phyloP scores from a whole-genome alignment of 306 rosid species.

The Phaseolus lunatus region DNA sequence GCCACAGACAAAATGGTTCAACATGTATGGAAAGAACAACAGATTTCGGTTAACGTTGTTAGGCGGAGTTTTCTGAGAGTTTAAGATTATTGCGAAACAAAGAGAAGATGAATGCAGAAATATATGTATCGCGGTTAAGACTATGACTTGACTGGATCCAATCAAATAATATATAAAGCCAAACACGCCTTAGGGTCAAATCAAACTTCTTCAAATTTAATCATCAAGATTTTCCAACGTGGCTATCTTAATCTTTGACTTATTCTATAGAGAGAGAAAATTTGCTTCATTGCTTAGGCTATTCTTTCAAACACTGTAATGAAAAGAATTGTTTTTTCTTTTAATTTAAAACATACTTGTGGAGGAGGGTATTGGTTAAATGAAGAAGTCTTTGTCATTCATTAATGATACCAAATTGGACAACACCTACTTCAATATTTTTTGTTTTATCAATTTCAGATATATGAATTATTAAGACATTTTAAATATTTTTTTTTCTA shows the following conservation, averaged over 20 bases:
- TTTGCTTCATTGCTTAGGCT: background rate
- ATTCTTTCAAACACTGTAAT: background rate
- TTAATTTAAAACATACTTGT: conserved; percentile 38
- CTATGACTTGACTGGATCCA: conserved; percentile 52
- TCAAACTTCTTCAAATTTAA: conserved; percentile 44
- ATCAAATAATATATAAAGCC: background rate
- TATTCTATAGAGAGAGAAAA: conserved; percentile 24
- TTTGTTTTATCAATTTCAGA: background rate
- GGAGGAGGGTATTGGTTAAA: conserved; percentile 31
- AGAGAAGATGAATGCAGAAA: background rate
- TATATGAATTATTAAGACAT: too few relatives aligned
- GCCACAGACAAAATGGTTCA: conserved; percentile 63
- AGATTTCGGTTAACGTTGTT: background rate
- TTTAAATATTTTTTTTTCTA: too few relatives aligned
- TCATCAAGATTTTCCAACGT: conserved; percentile 50
- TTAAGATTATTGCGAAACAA: conserved; percentile 16
- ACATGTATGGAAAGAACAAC: conserved; percentile 46
- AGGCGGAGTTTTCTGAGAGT: conserved; percentile 1
- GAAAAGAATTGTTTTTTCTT: background rate
- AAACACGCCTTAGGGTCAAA: conserved; percentile 52
- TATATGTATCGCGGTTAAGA: background rate
- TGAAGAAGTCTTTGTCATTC: conserved; percentile 18
- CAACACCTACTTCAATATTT: background rate
- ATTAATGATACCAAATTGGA: background rate
- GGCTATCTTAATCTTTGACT: conserved; percentile 53